These are phyloP conservation scores for Meyerozyma guilliermondii DNA, from an alignment of 1,139 yeast genomes.

Conservation along the genomic window DNA sequence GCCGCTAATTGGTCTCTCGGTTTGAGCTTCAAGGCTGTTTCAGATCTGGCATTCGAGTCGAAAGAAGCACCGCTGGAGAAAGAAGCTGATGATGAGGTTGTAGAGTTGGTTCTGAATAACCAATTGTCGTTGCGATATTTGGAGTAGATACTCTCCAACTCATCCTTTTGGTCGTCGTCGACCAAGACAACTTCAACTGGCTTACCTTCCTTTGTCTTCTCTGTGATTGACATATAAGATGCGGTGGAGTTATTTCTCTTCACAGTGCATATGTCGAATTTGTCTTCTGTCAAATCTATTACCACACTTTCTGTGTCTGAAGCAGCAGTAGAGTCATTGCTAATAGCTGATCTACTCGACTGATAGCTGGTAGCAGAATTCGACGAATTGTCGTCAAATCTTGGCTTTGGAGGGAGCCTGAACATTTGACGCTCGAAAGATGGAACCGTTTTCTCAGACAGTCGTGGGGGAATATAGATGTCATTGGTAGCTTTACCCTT, in stretches of 20 bases:
- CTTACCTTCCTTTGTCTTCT: conserved; percentile 35
- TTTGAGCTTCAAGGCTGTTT: conserved; percentile 15
- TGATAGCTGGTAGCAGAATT: conserved; percentile 25
- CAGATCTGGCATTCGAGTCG: conserved; percentile 15
- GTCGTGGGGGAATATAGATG: not conserved
- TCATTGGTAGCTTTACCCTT: not conserved
- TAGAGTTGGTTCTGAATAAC: conserved; percentile 20
- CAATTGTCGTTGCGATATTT: conserved; percentile 32
- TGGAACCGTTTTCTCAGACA: not conserved
- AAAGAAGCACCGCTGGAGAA: conserved; percentile 15
- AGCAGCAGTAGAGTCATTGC: conserved; percentile 14
- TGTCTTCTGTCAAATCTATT: conserved; percentile 41
- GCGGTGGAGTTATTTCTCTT: conserved; percentile 30
- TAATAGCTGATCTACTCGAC: conserved; percentile 21
- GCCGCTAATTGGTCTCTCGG: conserved; percentile 3
- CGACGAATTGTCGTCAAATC: conserved; percentile 7
- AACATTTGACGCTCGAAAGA: conserved; percentile 1
- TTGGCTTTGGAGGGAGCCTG: conserved; percentile 1
- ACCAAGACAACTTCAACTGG: conserved; percentile 41
- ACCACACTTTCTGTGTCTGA: conserved; percentile 33
- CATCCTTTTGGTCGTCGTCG: conserved; percentile 20
- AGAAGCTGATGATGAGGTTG: conserved; percentile 5
- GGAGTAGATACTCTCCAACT: conserved; percentile 40
- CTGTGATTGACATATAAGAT: conserved; percentile 38
- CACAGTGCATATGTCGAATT: conserved; percentile 32